Conservation (phyloP, 306 rosid genomes). For the Dryas alaskensis region DNA sequence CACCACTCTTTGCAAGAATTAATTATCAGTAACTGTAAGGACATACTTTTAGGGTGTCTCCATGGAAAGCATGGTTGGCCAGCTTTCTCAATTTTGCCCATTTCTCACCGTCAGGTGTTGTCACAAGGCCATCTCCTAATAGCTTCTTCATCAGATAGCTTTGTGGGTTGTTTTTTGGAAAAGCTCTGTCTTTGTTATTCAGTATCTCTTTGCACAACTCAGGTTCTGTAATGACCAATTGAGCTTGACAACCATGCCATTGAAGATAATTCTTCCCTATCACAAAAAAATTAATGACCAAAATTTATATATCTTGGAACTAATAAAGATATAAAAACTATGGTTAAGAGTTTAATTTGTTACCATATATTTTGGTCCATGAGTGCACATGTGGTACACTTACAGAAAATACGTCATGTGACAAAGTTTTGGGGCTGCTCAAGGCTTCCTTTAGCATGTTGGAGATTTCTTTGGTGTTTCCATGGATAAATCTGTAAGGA, state of each 20-base stretch:
- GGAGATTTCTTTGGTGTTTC: constrained; percentile 25
- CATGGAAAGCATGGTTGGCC: constrained; percentile 25
- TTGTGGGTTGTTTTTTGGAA: not conserved
- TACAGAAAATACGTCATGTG: constrained; percentile 14
- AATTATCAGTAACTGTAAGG: not conserved
- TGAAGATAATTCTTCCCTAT: constrained; percentile 34
- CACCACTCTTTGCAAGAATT: not conserved
- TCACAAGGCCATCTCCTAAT: constrained; percentile 35
- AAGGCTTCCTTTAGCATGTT: constrained; percentile 9
- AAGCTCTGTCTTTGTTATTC: constrained; percentile 15
- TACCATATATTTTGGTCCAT: constrained; percentile 16
- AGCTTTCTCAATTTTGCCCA: constrained; percentile 31
- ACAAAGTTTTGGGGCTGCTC: constrained; percentile 13
- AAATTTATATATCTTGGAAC: not conserved
- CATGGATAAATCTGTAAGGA: constrained; percentile 27
- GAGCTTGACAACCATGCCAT: constrained; percentile 33
- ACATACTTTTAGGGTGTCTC: constrained; percentile 26
- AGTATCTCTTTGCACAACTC: constrained; percentile 34
- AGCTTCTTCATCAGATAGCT: constrained; percentile 6
- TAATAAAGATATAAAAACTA: not conserved
- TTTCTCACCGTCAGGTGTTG: constrained; percentile 22
- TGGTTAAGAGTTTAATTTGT: not conserved
- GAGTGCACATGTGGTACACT: constrained; percentile 12
- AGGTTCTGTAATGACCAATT: constrained; percentile 29
- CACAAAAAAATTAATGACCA: not conserved